These are phyloP conservation scores for Lachancea cidri DNA, from an alignment of 805 yeast species.

Conservation along the genomic window DNA sequence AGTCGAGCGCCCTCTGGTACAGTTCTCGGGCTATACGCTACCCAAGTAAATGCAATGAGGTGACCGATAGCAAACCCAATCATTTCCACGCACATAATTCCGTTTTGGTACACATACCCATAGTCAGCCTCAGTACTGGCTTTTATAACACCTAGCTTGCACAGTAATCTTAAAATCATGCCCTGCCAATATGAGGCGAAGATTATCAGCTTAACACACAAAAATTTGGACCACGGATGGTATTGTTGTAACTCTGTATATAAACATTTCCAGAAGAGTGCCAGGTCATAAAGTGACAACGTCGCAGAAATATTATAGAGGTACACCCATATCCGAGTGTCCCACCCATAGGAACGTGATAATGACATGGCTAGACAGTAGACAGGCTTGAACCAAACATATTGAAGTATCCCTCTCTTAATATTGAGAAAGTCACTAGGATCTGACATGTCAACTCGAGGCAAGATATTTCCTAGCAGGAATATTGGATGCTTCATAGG, in stretches of 20 bases:
- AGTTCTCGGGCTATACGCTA: slow-evolving; percentile 55
- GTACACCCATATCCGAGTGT: slow-evolving; percentile 56
- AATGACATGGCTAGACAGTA: slow-evolving; percentile 52
- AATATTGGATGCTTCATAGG: slow-evolving; percentile 64
- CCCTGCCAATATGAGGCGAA: slow-evolving; percentile 99
- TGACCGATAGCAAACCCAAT: slow-evolving; percentile 86
- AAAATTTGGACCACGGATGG: slow-evolving; percentile 86
- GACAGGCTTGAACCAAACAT: slow-evolving; percentile 90
- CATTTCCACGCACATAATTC: slow-evolving; percentile 76
- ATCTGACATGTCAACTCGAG: slow-evolving; percentile 75
- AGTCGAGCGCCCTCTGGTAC: slow-evolving; percentile 70
- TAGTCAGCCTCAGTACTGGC: slow-evolving; percentile 32
- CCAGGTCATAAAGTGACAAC: slow-evolving; percentile 75
- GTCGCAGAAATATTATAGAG: slow-evolving; percentile 78
- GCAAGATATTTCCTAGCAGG: slow-evolving; percentile 41
- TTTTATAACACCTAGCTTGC: slow-evolving; percentile 41
- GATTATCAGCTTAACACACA: slow-evolving; percentile 88
- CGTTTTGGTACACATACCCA: slow-evolving; percentile 68
- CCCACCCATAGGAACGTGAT: slow-evolving; percentile 43
- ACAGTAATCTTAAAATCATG: slow-evolving; percentile 48
- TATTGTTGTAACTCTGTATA: slow-evolving; percentile 69
- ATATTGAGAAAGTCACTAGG: slow-evolving; percentile 71
- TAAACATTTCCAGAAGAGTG: slow-evolving; percentile 90
- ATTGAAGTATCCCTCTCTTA: slow-evolving; percentile 84
- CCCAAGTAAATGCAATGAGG: slow-evolving; percentile 75